Evolutionary conservation across 805 yeast species (phyloP), one percentile per base, ranked within the genome.

Genomic region (Candida tallmaniae): DNA sequence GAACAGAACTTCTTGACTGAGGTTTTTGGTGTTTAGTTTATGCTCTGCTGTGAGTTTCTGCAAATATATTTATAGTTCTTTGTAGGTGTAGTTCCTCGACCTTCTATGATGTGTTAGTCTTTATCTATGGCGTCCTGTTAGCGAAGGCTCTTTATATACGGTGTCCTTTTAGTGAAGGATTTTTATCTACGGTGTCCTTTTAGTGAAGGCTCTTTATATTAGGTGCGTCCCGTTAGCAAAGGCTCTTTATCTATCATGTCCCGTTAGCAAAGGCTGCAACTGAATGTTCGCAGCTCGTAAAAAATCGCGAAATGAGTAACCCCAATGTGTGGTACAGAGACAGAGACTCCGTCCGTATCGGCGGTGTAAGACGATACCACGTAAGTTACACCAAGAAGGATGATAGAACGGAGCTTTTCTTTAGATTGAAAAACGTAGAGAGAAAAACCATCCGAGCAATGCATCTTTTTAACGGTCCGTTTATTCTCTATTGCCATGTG

Each of bases 1-100:
- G 97, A 93, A 70, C 83, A 79, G 48, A 80, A 81, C 24, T 86
- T 93, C 74, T 72, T 90, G 60, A 68, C 72, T 40, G 94, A 84
- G 36, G 95, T 82, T 41, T 83, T 86, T 65, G 6, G 12, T 9
- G 26, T 13, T 11, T 23, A 23, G 12, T 23, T 50, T 49, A 44
- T 26, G 14, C 8, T 7, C n/a, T n/a, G n/a, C n/a, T n/a, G n/a
- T 12, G n/a, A n/a, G 28, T 19, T 6, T 23, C 14, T 23, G 28
- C 16, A 14, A 25, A 25, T 25, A 25, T 25, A 25, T 25, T 25
- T 25, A 25, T 25, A 8, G 6, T n/a, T n/a, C n/a, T n/a, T n/a
- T n/a, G n/a, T n/a, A n/a, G n/a, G n/a, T n/a, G n/a, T n/a, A n/a
- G n/a, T n/a, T n/a, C n/a, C n/a, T n/a, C n/a, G n/a, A n/a, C n/a